Evolutionary conservation across 192 early-diverging fungal species (phyloP).

Genomic region (Coemansia sp.): DNA sequence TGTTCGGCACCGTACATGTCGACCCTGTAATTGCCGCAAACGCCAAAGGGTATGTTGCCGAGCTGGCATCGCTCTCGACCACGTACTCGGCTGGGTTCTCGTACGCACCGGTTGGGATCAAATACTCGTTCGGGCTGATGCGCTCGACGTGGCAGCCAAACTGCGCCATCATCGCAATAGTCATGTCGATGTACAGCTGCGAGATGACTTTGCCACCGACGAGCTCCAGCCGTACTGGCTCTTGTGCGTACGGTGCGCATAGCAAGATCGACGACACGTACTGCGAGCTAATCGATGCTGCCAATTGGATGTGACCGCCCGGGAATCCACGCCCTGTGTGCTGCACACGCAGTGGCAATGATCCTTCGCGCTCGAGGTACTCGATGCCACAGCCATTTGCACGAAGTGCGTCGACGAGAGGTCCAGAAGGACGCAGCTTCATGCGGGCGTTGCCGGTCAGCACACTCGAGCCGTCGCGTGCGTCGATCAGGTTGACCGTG

Average conservation of each 20-base stretch:
- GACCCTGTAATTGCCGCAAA: slow-evolving; percentile 94
- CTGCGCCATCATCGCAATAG: slow-evolving; percentile 94
- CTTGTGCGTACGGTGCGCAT: slow-evolving; percentile 88
- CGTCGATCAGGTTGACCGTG: slow-evolving; percentile 72
- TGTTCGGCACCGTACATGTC: slow-evolving; percentile 85
- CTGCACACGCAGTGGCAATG: slow-evolving; percentile 81
- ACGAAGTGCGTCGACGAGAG: slow-evolving; percentile 81
- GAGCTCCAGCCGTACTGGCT: slow-evolving; percentile 76
- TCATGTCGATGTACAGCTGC: slow-evolving; percentile 99
- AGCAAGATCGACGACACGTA: slow-evolving; percentile 97
- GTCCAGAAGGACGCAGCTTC: slow-evolving; percentile 94
- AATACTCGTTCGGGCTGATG: slow-evolving; percentile 75
- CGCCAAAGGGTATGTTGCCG: slow-evolving; percentile 96
- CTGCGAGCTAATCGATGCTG: slow-evolving; percentile 94
- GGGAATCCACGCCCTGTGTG: slow-evolving; percentile 69
- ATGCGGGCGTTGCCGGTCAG: slow-evolving; percentile 96
- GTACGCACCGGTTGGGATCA: slow-evolving; percentile 78
- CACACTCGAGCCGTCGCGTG: slow-evolving; percentile 47
- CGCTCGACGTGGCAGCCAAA: slow-evolving; percentile 85
- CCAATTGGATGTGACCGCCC: slow-evolving; percentile 85
- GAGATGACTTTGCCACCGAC: slow-evolving; percentile 93
- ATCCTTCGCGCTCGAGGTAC: slow-evolving; percentile 80
- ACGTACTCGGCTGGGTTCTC: slow-evolving; percentile 79
- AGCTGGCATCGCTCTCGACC: slow-evolving; percentile 95
- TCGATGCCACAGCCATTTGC: slow-evolving; percentile 77